These are phyloP conservation scores for Gossypium aridum DNA, from an alignment of 441 rosid species.

Conservation along the genomic window DNA sequence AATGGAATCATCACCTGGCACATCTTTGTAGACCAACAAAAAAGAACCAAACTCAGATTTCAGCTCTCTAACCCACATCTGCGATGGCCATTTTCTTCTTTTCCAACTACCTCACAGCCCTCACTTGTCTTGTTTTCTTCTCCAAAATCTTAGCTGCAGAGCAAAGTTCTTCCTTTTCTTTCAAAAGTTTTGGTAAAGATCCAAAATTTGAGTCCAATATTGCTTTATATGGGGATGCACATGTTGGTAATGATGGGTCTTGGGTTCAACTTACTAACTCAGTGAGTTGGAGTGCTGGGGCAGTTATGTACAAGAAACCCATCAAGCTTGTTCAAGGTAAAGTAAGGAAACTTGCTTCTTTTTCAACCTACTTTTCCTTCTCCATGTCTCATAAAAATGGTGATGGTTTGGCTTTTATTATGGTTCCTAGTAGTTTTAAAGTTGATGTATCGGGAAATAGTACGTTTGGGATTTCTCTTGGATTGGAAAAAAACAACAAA, in stretches of 20 bases:
- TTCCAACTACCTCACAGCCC: slow-evolving; percentile 23
- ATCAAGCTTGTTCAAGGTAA: slow-evolving; percentile 62
- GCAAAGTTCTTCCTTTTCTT: slow-evolving; percentile 41
- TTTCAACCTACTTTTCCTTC: slow-evolving; percentile 65
- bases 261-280: slow-evolving; percentile 54
- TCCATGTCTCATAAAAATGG: slow-evolving; percentile 43
- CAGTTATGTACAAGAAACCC: slow-evolving; percentile 59
- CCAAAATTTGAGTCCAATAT: slow-evolving; percentile 38
- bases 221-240: slow-evolving; percentile 64
- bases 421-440: slow-evolving; percentile 48
- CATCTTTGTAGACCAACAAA: slow-evolving; percentile 30
- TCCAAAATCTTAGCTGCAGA: slow-evolving; percentile 28
- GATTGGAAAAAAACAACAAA: slow-evolving; percentile 16
- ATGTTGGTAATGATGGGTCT: slow-evolving; percentile 33
- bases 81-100: slow-evolving; percentile 36
- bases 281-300: slow-evolving; percentile 44
- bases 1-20: slow-evolving; percentile 32
- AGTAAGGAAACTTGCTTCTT: slow-evolving; percentile 41
- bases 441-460: slow-evolving; percentile 28
- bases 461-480: slow-evolving; percentile 48
- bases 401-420: slow-evolving; percentile 56
- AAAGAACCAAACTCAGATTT: slow-evolving; percentile 15
- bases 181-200: slow-evolving; percentile 39
- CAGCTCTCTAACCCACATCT: slow-evolving; percentile 24
- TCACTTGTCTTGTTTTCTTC: slow-evolving; percentile 31